Evolutionary conservation across 768 basidiomycete genomes (phyloP).

Genomic region (Ramaria rubella): DNA sequence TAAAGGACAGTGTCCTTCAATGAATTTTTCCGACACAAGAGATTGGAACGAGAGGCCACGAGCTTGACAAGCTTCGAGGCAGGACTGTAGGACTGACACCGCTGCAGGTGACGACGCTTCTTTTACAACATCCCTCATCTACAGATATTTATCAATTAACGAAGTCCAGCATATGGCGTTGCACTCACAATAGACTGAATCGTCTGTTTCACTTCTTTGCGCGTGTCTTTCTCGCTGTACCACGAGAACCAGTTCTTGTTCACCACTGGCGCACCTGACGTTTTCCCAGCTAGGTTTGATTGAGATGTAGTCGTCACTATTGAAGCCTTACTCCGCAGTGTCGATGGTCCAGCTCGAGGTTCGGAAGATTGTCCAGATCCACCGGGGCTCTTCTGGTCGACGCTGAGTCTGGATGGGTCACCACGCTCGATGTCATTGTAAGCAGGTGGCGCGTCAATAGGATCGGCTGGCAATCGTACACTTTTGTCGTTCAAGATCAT

Average conservation of each 20-base stretch:
- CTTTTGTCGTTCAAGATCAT: background rate
- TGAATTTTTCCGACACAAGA: slow-evolving; percentile 54
- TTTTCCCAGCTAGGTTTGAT: background rate
- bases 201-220: slow-evolving; percentile 12
- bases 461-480: background rate
- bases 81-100: slow-evolving; percentile 50
- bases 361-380: background rate
- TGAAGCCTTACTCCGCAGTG: background rate
- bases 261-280: background rate
- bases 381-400: background rate
- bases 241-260: slow-evolving; percentile 8
- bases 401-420: background rate
- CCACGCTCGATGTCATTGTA: background rate
- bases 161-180: background rate
- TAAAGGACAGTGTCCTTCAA: slow-evolving; percentile 59
- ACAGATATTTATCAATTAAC: background rate
- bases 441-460: slow-evolving; percentile 2
- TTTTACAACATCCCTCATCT: slow-evolving; percentile 38
- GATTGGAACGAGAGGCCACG: slow-evolving; percentile 44
- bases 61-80: slow-evolving; percentile 50
- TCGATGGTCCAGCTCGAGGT: background rate
- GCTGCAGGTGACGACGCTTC: slow-evolving; percentile 19
- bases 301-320: background rate
- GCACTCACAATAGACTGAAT: slow-evolving; percentile 13
- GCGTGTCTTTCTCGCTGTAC: slow-evolving; percentile 10